Evolutionary conservation across 1,284 basidiomycete genomes (phyloP).

Genomic region (Trametes versicolor): DNA sequence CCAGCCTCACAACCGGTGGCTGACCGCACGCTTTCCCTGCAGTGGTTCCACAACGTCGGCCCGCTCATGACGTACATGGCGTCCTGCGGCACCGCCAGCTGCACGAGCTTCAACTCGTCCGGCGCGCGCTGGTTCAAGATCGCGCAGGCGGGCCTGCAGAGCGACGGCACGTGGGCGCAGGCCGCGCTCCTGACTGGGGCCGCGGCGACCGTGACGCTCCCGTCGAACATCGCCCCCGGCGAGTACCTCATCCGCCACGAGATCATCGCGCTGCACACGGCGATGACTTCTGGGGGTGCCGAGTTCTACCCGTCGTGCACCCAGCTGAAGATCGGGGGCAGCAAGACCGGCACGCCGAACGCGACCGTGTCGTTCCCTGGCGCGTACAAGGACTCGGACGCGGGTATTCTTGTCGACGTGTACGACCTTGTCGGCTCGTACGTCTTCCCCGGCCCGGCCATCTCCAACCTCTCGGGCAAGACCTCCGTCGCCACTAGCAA

Average conservation of each 20-base stretch:
- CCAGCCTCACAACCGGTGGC: background rate
- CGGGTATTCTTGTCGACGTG: constrained; percentile 61
- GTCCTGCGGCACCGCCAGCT: constrained; percentile 62
- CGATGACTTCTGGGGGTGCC: constrained; percentile 57
- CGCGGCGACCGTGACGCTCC: constrained; percentile 61
- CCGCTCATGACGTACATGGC: constrained; percentile 79
- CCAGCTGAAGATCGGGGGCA: constrained; percentile 67
- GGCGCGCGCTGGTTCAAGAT: constrained; percentile 79
- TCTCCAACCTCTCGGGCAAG: constrained; percentile 40
- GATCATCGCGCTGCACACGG: constrained; percentile 76
- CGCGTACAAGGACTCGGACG: constrained; percentile 67
- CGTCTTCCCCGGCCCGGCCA: constrained; percentile 49
- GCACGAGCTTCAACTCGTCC: constrained; percentile 66
- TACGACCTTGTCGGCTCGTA: constrained; percentile 46
- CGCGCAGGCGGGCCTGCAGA: constrained; percentile 52
- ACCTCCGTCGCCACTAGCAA: constrained; percentile 6
- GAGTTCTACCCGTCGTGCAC: constrained; percentile 79
- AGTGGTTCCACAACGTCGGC: constrained; percentile 58
- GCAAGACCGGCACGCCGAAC: constrained; percentile 49
- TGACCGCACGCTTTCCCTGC: background rate
- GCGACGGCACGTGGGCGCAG: constrained; percentile 51
- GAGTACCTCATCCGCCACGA: constrained; percentile 79
- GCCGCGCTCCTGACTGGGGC: constrained; percentile 45
- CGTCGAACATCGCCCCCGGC: constrained; percentile 63
- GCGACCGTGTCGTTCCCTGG: constrained; percentile 71